Evolutionary conservation across 2,329 filamentous ascomycete species (phyloP), one percentile per base, ranked within the genome.

Genomic region (Magnaporthiopsis rhizophila): DNA sequence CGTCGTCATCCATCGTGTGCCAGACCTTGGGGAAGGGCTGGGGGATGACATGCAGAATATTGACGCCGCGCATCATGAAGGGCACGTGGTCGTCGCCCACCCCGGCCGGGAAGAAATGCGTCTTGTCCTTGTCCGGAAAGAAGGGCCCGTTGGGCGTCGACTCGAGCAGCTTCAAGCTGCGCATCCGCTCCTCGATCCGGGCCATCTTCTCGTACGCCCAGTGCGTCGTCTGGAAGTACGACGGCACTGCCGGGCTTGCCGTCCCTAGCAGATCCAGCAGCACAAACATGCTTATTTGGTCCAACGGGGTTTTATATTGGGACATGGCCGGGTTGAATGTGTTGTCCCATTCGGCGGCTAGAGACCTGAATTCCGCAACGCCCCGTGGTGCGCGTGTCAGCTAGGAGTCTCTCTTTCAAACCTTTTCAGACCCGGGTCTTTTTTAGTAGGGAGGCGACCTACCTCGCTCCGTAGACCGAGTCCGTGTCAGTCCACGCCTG

Each of bases 171-270:
- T 80, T 79, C 0, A 93, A 78, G 12, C 81, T 77, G 45, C 92
- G 86, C 73, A 97, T 81, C 32, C 92, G 88, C 62, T 80, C 76
- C 77, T 98, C 94, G 21, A 96, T 78, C 2, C 78, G 77, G 0
- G 91, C 89, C 80, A 98, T 85, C 65, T 84, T 83, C 69, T 85
- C 81, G 75, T 98, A 98, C 0, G 93, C 92, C 94, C 94, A 97
- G 74, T 98, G 94, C 0, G 94, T 97, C 1, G 89, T 89, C 65
- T 87, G 83, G 74, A 96, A 97, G 78, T 94, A 97, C 0, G 91
- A 96, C 1, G 92, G 92, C 1, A 99, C 83, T 0, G 71, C 78
- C 0, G 93, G 92, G 58, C 85, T 75, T 13, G 84, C 77, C 0
- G 86, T 78, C 11, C 95, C 95, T 0, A 98, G 85, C 11, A 98